Base-by-base conservation (phyloP, 192 early-diverging fungal genomes). In the Entomortierella chlamydospora region DNA sequence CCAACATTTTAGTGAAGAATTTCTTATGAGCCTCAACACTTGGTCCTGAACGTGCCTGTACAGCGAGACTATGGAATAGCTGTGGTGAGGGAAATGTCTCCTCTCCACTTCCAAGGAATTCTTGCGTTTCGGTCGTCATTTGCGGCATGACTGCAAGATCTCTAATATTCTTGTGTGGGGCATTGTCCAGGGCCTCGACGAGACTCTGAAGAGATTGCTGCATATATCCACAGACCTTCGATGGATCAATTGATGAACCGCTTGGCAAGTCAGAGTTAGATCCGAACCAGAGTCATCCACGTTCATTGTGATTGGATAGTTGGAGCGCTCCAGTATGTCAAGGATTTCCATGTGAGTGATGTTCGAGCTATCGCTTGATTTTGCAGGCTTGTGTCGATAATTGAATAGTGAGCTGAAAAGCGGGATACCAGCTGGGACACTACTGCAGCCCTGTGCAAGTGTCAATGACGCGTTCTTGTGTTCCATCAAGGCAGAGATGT, bases 381-480 rank as follows among this genome's bases (percentile, higher is more conserved):
- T 26, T 49, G 10, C 12, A 28, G 13, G n/a, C 1, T 20, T 15
- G 30, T 65, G 29, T 2, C n/a, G 50, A 13, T 41, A 65, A 51
- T 65, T 65, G 15, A 65, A 33, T 25, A 65, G 10, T n/a, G 63
- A 37, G 51, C 51, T 41, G 51, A 65, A 65, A 18, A 65, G 31
- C 3, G 63, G 63, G 1, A 9, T 22, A 7, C 52, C 33, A 28
- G 29, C 2, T 18, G 63, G 63, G 39, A 41, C 23, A 17, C 37
- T 39, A 13, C 63, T 65, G 31, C 63, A 65, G 4, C 63, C 50
- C 23, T 65, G 63, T 22, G 63, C 63, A 11, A 65, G 34, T 18
- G 47, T 29, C 7, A 63, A 31, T 30, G 61, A 22, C 2, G 61
- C 61, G 28, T 63, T 49, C 34, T 65, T 51, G 37, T 65, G 20